A percentile compares a stretch with the other conserved stretches of the same genome.
Conservation (phyloP, 164 flowering plant species). For the Paratinospora sagittata region DNA sequence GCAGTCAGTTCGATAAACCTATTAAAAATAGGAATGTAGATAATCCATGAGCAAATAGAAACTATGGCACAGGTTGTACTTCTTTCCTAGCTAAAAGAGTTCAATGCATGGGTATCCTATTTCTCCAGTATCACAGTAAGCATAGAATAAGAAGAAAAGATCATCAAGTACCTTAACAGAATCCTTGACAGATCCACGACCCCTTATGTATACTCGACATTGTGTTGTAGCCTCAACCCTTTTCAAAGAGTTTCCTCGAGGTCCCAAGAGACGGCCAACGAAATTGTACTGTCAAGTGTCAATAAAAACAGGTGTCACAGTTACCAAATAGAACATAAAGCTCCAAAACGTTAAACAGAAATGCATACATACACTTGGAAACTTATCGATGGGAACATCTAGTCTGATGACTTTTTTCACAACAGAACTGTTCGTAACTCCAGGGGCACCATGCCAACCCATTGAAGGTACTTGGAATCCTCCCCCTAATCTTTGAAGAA, state of each 20-base stretch:
- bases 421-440: conserved; percentile 43
- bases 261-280: conserved; percentile 84
- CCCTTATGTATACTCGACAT: conserved; percentile 79
- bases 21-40: no score
- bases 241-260: conserved; percentile 87
- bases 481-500: conserved; percentile 49
- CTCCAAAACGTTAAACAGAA: not conserved
- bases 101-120: no score
- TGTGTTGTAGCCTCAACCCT: conserved; percentile 76
- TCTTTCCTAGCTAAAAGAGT: no score
- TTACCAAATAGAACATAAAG: not conserved
- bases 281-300: conserved; percentile 84
- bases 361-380: conserved; percentile 57
- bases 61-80: no score
- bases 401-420: conserved; percentile 70
- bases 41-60: no score
- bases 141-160: no score
- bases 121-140: no score
- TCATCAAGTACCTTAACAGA: conserved; percentile 49
- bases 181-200: conserved; percentile 80
- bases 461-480: conserved; percentile 47
- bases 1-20: no score
- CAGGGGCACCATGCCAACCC: conserved; percentile 64
- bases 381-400: conserved; percentile 80
- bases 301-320: conserved; percentile 1